Conservation (phyloP, 768 basidiomycete genomes). For the Leccinum rimulosum region DNA sequence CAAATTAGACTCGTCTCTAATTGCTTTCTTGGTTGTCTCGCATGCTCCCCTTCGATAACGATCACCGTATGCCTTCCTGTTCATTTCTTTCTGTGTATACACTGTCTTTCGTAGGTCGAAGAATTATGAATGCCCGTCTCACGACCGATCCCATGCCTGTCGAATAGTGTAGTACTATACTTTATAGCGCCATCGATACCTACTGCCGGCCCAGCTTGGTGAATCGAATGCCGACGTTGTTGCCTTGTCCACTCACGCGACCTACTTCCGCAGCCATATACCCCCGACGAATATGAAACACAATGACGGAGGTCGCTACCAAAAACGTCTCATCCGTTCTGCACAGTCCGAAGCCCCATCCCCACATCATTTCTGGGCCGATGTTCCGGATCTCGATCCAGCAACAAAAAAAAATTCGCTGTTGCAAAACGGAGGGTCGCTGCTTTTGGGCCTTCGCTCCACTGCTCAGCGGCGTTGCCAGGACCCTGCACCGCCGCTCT, state of each 20-base stretch:
- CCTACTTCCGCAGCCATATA: not conserved
- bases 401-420: conserved; percentile 21
- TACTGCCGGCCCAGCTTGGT: conserved; percentile 20
- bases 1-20: conserved; percentile 14
- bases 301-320: conserved; percentile 5
- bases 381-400: conserved; percentile 29
- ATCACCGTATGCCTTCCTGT: conserved; percentile 18
- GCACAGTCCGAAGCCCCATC: conserved; percentile 16
- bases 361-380: conserved; percentile 27
- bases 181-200: conserved; percentile 29
- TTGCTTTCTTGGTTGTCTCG: conserved; percentile 16
- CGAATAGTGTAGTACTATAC: conserved; percentile 30
- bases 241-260: conserved; percentile 12
- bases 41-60: conserved; percentile 9
- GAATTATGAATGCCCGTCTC: conserved; percentile 18
- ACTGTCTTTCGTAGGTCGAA: conserved; percentile 27
- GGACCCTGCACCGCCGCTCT: conserved; percentile 21
- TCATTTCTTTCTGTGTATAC: conserved; percentile 19
- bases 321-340: conserved; percentile 7
- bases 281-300: not conserved
- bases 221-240: conserved; percentile 20
- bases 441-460: conserved; percentile 16
- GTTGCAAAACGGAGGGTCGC: conserved; percentile 29
- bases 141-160: conserved; percentile 21
- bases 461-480: conserved; percentile 31